phyloP scores from a whole-genome alignment of 352 stramenopile species.

The Pythium sukuiense region DNA sequence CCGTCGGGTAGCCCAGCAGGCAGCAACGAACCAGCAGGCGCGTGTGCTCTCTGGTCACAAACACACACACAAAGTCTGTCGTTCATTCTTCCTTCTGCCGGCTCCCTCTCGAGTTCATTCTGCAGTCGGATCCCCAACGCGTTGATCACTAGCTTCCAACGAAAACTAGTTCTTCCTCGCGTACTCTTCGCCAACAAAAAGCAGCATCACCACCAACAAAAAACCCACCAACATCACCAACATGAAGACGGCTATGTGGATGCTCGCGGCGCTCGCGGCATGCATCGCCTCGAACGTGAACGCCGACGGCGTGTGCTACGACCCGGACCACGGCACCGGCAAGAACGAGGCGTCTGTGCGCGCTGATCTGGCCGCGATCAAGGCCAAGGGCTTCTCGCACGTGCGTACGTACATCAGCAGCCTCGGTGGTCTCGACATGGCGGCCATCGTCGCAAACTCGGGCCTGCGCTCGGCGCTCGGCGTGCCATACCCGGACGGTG shows the following conservation, averaged over 20 bases:
- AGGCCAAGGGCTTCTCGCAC: conserved; percentile 49
- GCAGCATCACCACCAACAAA: background rate
- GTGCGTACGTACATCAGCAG: conserved; percentile 73
- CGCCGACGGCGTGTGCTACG: conserved; percentile 70
- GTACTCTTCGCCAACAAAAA: conserved; percentile 5
- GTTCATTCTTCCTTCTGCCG: conserved; percentile 28
- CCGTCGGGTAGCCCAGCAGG: background rate
- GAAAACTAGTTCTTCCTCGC: background rate
- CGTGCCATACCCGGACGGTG: conserved; percentile 47
- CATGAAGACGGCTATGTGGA: conserved; percentile 42
- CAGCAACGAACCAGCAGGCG: background rate
- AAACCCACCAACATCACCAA: conserved; percentile 8
- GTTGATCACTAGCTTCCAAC: conserved; percentile 1
- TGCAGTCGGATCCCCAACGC: conserved; percentile 13
- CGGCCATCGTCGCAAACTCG: conserved; percentile 43
- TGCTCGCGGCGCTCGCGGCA: conserved; percentile 37
- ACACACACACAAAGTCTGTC: background rate
- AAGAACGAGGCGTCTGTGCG: conserved; percentile 39
- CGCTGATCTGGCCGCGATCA: conserved; percentile 52
- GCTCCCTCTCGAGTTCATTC: conserved; percentile 5
- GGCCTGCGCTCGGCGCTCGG: conserved; percentile 50
- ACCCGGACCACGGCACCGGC: conserved; percentile 49
- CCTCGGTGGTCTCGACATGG: conserved; percentile 55
- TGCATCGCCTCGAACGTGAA: conserved; percentile 39
- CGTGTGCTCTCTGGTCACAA: conserved; percentile 4